Evolutionary conservation across 2,329 filamentous ascomycete genomes (phyloP).

Genomic region (Immersiporthe knoxdaviesiana): DNA sequence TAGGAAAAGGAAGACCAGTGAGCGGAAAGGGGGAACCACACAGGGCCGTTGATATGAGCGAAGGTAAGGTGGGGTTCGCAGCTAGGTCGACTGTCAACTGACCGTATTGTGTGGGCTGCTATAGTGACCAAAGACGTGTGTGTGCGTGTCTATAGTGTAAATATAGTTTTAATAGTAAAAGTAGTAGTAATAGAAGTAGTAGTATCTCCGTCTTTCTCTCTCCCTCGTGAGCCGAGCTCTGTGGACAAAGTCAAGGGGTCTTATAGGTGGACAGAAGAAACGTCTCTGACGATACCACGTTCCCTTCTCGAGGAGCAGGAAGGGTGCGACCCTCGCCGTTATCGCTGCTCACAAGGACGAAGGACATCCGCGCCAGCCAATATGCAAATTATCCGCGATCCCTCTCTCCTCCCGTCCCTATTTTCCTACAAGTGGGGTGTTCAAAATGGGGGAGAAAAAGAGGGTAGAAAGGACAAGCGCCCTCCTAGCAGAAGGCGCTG

Average conservation of each 20-base stretch:
- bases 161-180: not conserved
- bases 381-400: slow-evolving; percentile 8
- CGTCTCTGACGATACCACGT: slow-evolving; percentile 3
- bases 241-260: not conserved
- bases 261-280: slow-evolving; percentile 6
- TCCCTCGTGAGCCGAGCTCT: not conserved
- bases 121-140: not conserved
- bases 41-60: slow-evolving; percentile 5
- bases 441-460: not conserved
- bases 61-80: slow-evolving; percentile 26
- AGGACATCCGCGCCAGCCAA: not conserved
- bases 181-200: too few species aligned
- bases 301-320: not conserved
- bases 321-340: slow-evolving; percentile 4
- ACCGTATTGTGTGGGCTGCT: not conserved
- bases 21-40: slow-evolving; percentile 1
- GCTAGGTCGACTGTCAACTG: slow-evolving; percentile 26
- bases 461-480: not conserved
- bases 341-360: slow-evolving; percentile 14
- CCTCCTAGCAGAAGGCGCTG: not conserved
- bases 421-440: not conserved
- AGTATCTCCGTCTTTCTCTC: not conserved
- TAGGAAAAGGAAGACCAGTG: not conserved
- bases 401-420: not conserved
- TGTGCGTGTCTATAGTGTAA: not conserved